These are phyloP conservation scores for Brasilioporus rufonigricans DNA, from an alignment of 768 basidiomycete species.

Conservation along the genomic window DNA sequence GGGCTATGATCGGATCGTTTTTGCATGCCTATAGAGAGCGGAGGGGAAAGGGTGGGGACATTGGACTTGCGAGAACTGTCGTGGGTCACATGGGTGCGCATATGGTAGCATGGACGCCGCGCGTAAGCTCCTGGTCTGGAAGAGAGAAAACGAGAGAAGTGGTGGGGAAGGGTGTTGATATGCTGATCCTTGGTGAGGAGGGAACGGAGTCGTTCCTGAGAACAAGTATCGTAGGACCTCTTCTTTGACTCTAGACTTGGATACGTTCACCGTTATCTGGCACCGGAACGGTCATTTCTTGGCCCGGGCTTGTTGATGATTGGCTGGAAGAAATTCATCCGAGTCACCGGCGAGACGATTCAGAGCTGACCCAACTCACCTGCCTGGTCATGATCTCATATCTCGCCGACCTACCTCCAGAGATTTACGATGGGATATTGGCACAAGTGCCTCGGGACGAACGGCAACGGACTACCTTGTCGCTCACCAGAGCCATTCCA, in stretches of 20 bases:
- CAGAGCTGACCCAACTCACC: too few relatives aligned
- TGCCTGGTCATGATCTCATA: conserved; percentile 14
- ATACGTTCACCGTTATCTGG: neutral
- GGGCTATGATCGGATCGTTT: conserved; percentile 42
- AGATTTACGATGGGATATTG: conserved; percentile 64
- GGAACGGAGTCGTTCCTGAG: conserved; percentile 27
- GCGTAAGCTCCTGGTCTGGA: conserved; percentile 45
- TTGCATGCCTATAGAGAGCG: conserved; percentile 42
- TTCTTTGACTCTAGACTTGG: conserved; percentile 10
- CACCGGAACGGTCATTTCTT: too few relatives aligned
- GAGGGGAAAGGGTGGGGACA: conserved; percentile 16
- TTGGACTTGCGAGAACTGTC: conserved; percentile 34
- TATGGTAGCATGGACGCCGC: conserved; percentile 48
- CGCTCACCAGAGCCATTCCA: conserved; percentile 65
- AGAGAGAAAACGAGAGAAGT: conserved; percentile 46
- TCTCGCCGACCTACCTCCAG: conserved; percentile 51
- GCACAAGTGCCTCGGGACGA: conserved; percentile 43
- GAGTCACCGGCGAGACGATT: too few relatives aligned
- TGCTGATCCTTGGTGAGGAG: conserved; percentile 36
- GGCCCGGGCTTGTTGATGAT: neutral
- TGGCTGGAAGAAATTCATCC: neutral
- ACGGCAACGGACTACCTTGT: conserved; percentile 51
- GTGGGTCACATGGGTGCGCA: conserved; percentile 55
- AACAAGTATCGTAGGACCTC: conserved; percentile 29
- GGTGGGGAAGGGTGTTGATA: conserved; percentile 48